Evolutionary conservation across 2,329 filamentous ascomycete species (phyloP), one percentile per base, ranked within the genome.

Genomic region (Magnaporthiopsis rhizophila): DNA sequence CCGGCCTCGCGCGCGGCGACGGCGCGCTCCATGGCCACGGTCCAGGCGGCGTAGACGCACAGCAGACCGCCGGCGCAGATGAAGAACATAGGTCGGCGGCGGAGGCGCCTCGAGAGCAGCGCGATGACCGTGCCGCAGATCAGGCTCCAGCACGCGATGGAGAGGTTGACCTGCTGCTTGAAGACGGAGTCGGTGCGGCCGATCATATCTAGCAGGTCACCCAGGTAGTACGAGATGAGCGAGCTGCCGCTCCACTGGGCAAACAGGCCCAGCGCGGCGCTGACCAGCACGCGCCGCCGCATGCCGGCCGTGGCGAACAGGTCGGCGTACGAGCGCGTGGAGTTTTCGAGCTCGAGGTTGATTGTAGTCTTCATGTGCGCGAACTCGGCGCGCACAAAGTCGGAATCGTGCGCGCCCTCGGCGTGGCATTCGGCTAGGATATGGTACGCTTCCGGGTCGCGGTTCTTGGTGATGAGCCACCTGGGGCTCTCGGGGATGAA

Each of bases 301-400:
- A 82, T 83, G 21, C 80, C 84, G 1, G 78, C 65, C 0, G 81
- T 82, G 60, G 74, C 74, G 30, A 86, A 66, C 71, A 86, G 75
- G 66, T 84, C 82, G 65, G 73, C 66, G 83, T 84, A 87, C 7
- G 80, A 80, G 65, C 71, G 70, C 65, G 72, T 73, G 34, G 82
- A 80, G 59, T 79, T 73, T 66, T 87, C 81, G 50, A 81, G 71
- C 69, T 86, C 83, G 15, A 84, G 69, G 64, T 80, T 77, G 68
- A 86, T 80, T 3, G 84, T 83, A 3, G 79, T 77, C 66, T 81
- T 76, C 67, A 89, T 88, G 71, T 88, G 83, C 0, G 79, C 79
- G 69, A 87, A 82, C 69, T 89, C 86, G 11, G 83, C 83, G 62
- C 80, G 78, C 32, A 87, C 83, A 15, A 86, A 78, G 15, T 79